These are phyloP conservation scores for Clonostachys byssicola DNA, from an alignment of 2,329 filamentous ascomycete species.

Conservation along the genomic window DNA sequence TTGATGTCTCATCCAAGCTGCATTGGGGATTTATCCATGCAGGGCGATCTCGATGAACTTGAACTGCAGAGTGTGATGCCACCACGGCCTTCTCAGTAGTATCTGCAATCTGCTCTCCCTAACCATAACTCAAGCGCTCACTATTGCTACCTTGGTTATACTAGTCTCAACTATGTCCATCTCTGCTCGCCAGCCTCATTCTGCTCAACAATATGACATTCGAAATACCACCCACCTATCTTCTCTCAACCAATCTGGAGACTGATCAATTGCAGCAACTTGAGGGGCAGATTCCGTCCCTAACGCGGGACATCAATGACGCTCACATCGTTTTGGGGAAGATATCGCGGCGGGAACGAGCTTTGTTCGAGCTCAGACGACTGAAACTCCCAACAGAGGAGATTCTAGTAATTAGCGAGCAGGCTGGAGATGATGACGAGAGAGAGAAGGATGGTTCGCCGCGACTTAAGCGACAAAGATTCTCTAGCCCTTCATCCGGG, in stretches of 20 bases:
- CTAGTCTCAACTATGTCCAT: not conserved
- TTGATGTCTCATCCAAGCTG: too few relatives aligned
- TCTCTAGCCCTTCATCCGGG: not conserved
- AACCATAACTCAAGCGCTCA: not conserved
- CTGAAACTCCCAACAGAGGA: constrained; percentile 56
- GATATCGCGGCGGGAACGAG: constrained; percentile 64
- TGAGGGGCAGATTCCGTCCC: constrained; percentile 57
- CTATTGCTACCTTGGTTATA: not conserved
- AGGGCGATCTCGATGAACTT: too few relatives aligned
- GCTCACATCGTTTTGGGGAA: constrained; percentile 73
- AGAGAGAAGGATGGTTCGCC: not conserved
- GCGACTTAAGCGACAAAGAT: constrained; percentile 1
- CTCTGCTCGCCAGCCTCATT: not conserved
- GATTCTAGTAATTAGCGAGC: constrained; percentile 19
- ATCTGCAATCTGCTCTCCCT: not conserved
- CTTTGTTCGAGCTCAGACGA: constrained; percentile 71
- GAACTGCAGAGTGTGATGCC: too few relatives aligned
- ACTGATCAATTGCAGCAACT: constrained; percentile 58
- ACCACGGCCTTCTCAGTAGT: too few relatives aligned
- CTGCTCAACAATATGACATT: constrained; percentile 14
- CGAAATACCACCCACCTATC: constrained; percentile 60
- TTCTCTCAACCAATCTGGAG: constrained; percentile 68
- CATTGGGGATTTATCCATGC: too few relatives aligned
- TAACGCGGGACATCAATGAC: constrained; percentile 70
- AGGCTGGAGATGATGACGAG: not conserved